phyloP scores from a whole-genome alignment of 306 rosid species.

The Potentilla sterilis region DNA sequence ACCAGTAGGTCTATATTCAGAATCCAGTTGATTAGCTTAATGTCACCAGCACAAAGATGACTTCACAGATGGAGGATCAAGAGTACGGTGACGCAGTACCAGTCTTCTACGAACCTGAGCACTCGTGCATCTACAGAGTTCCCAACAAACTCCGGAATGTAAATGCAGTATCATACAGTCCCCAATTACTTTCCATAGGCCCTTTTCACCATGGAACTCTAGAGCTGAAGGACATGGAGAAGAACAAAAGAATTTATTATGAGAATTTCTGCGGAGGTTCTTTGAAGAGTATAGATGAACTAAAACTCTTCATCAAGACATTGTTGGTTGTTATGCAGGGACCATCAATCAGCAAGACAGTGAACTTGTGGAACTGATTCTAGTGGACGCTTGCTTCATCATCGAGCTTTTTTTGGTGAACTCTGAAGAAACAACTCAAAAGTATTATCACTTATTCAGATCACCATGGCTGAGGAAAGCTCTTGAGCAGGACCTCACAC shows the following conservation, averaged over 20 bases:
- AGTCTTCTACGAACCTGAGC: too few relatives aligned
- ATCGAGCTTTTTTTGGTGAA: constrained; percentile 25
- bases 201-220: neutral
- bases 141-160: too few relatives aligned
- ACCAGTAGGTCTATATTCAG: too few relatives aligned
- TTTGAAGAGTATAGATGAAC: neutral
- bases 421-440: neutral
- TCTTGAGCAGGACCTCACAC: constrained; percentile 38
- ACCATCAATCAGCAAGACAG: neutral
- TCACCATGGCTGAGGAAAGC: constrained; percentile 42
- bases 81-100: too few relatives aligned
- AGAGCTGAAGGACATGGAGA: constrained; percentile 26
- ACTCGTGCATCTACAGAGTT: too few relatives aligned
- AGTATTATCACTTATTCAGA: constrained; percentile 30
- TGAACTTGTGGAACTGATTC: neutral
- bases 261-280: constrained; percentile 28
- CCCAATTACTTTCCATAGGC: too few relatives aligned
- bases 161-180: too few relatives aligned
- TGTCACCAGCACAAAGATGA: too few relatives aligned
- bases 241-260: constrained; percentile 29
- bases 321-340: constrained; percentile 2
- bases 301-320: constrained; percentile 10
- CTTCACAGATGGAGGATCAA: too few relatives aligned
- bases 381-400: constrained; percentile 23
- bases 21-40: too few relatives aligned